Conservation (phyloP, 176 grass and related monocot genomes). For the Oryza nivara region DNA sequence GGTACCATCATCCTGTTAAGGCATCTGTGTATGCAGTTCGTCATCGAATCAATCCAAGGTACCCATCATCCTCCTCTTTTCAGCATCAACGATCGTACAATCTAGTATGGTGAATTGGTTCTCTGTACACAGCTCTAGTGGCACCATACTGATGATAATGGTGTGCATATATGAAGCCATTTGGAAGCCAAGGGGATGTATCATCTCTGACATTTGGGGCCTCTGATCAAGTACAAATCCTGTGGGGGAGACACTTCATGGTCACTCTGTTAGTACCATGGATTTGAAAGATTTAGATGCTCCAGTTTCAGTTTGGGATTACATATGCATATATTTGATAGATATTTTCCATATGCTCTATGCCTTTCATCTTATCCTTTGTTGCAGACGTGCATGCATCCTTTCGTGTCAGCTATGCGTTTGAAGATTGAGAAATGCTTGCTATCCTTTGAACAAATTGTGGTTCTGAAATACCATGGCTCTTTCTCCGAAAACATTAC, state of each 20-base stretch:
- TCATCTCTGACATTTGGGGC: constrained; percentile 17
- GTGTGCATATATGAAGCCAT: background rate
- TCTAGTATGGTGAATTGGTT: constrained; percentile 9
- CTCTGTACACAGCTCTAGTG: constrained; percentile 25
- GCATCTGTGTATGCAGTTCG: constrained; percentile 23
- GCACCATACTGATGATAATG: constrained; percentile 9
- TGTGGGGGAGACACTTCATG: constrained; percentile 13
- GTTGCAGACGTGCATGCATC: background rate
- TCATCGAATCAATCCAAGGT: constrained; percentile 37
- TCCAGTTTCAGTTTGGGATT: background rate
- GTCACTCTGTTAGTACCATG: background rate
- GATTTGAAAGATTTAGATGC: constrained; percentile 15
- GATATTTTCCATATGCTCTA: background rate
- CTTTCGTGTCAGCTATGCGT: constrained; percentile 9
- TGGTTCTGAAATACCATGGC: constrained; percentile 30
- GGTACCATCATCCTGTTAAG: constrained; percentile 32
- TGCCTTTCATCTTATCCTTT: constrained; percentile 30
- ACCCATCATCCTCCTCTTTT: constrained; percentile 27
- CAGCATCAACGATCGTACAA: constrained; percentile 35
- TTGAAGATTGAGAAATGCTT: constrained; percentile 6
- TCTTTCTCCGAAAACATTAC: constrained; percentile 20
- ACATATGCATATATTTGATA: background rate
- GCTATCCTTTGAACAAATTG: constrained; percentile 17
- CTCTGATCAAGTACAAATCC: constrained; percentile 21
- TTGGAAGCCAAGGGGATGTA: constrained; percentile 11